Evolutionary conservation across 768 basidiomycete genomes (phyloP), one percentile per base, ranked within the genome.

Genomic region (Cystofilobasidium ferigula): DNA sequence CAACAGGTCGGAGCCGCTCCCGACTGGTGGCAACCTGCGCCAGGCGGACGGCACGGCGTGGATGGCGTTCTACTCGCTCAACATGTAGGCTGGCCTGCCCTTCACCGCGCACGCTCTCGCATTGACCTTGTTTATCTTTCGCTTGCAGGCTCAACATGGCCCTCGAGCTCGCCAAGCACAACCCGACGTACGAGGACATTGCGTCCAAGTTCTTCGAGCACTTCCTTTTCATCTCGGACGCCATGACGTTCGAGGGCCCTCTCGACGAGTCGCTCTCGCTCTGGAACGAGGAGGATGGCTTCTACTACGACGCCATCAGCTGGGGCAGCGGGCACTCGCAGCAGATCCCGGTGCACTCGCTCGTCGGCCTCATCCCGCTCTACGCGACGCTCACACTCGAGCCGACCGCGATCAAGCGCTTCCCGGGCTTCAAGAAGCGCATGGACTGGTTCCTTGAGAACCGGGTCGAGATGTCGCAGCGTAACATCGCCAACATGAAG

Each of bases 31-130:
- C 12, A 83, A 78, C 22, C 80, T 99, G 66, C 91, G 94, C 62
- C 95, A 99, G 78, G 92, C 95, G 10, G 95, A 99, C 74, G 94
- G 94, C 12, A 99, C 95, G 8, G 90, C 94, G 0, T 99, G 95
- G 95, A 99, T 99, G 95, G 95, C 92, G 36, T 99, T 98, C 79
- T 99, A 94, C 77, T 91, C 86, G 71, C 77, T 98, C 65, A 95
- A 95, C 73, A 98, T 98, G 95, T 89, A 68, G 71, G n/a, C n/a
- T n/a, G 83, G 71, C 34, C 12, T 3, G 38, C 42, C 34, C n/a
- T 24, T 47, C 24, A 57, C 20, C 24, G 26, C 30, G 42, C 48
- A 61, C 56, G 48, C 30, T 20, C 63, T 45, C 59, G 24, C 69
- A 69, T 64, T 58, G 36, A 60, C 43, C 8, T 28, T 13, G 18